These are phyloP conservation scores for Pseudonitzschia pungens DNA, from an alignment of 108 stramenopile species.

Conservation along the genomic window DNA sequence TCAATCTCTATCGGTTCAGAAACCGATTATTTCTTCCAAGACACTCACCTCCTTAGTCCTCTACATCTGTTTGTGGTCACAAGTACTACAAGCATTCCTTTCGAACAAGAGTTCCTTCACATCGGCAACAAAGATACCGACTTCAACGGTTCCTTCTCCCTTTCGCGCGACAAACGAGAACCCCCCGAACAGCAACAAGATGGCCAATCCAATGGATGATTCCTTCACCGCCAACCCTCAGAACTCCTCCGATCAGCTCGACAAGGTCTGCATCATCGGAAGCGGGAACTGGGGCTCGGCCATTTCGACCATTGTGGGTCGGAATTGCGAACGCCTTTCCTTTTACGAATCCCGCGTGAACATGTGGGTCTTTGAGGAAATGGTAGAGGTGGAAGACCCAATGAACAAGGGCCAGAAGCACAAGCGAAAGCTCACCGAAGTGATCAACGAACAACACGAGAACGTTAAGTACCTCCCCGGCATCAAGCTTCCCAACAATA, in stretches of 20 bases:
- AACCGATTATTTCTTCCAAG: neutral
- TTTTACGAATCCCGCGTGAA: constrained; percentile 72
- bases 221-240: constrained; percentile 29
- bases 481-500: constrained; percentile 83
- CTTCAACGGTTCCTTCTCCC: neutral
- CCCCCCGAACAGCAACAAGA: neutral
- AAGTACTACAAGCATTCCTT: neutral
- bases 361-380: constrained; percentile 97
- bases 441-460: constrained; percentile 92
- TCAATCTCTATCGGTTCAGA: neutral
- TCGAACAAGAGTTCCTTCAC: neutral
- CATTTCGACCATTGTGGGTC: constrained; percentile 84
- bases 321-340: constrained; percentile 67
- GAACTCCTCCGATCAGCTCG: constrained; percentile 40
- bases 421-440: constrained; percentile 71
- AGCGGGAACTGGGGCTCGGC: constrained; percentile 95
- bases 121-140: neutral
- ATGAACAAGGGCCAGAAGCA: constrained; percentile 1
- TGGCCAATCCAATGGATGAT: constrained; percentile 28
- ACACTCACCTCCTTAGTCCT: neutral
- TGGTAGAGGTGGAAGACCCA: constrained; percentile 22
- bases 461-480: constrained; percentile 97
- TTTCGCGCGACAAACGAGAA: neutral
- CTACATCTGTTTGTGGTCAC: neutral
- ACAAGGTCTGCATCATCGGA: constrained; percentile 89